A percentile compares a stretch with the other conserved stretches of the same genome.
Conservation (phyloP, 805 yeast genomes). For the Spathaspora girioi region DNA sequence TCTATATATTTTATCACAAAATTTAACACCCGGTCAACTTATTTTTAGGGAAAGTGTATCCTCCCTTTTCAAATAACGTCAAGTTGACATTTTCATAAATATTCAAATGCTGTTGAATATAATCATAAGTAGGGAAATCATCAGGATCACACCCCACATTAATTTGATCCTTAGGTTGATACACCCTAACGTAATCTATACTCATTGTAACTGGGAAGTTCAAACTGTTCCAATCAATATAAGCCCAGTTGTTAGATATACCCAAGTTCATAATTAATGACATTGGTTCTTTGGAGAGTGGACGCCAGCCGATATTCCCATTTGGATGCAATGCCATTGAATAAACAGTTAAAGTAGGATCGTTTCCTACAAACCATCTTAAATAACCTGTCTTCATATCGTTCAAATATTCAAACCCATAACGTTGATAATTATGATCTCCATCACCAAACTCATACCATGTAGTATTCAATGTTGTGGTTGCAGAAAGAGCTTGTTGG, state of each 20-base stretch:
- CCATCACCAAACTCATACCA: conserved; percentile 74
- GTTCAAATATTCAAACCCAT: conserved; percentile 73
- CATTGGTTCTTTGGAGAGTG: conserved; percentile 90
- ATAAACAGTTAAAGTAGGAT: conserved; percentile 70
- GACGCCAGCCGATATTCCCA: conserved; percentile 85
- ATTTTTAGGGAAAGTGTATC: conserved; percentile 49
- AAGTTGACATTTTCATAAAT: conserved; percentile 69
- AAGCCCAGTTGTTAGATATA: conserved; percentile 88
- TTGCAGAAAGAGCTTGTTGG: conserved; percentile 89
- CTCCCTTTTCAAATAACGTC: conserved; percentile 75
- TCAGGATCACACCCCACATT: conserved; percentile 81
- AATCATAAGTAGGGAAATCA: conserved; percentile 81
- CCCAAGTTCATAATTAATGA: conserved; percentile 83
- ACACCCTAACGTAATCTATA: conserved; percentile 85
- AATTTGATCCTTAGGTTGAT: conserved; percentile 69
- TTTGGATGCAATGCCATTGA: conserved; percentile 80
- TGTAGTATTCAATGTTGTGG: conserved; percentile 68
- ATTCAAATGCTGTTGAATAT: conserved; percentile 63
- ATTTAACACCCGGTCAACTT: conserved; percentile 20
- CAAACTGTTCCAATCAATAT: conserved; percentile 83
- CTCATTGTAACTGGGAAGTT: conserved; percentile 74
- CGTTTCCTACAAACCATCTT: conserved; percentile 81
- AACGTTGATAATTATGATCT: conserved; percentile 58
- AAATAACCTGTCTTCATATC: conserved; percentile 64
- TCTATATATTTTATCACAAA: not conserved